Conservation (phyloP, 345 rosid genomes). For the Pugionium cornutum region DNA sequence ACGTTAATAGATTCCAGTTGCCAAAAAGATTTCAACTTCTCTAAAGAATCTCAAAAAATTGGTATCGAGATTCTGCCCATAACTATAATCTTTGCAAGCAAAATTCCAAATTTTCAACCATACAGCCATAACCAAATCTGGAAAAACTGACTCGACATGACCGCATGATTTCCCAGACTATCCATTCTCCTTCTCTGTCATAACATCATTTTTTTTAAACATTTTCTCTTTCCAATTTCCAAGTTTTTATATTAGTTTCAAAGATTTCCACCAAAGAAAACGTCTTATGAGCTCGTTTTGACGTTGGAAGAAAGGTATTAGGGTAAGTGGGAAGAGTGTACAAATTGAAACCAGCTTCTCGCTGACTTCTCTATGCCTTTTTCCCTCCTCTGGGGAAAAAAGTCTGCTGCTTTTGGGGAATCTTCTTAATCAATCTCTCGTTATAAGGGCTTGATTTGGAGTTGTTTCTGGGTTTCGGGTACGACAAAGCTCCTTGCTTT, state of each 20-base stretch:
- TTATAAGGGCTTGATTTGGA: slow-evolving; percentile 20
- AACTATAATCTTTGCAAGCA: neutral
- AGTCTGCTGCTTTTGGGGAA: neutral
- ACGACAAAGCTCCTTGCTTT: slow-evolving; percentile 17
- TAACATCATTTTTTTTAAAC: neutral
- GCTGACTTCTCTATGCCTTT: neutral
- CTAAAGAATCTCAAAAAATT: slow-evolving; percentile 23
- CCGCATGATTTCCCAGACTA: slow-evolving; percentile 13
- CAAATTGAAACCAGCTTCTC: slow-evolving; percentile 7
- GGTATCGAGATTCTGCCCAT: slow-evolving; percentile 9
- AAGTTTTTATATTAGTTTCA: neutral
- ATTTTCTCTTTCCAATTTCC: neutral
- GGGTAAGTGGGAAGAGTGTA: slow-evolving; percentile 14
- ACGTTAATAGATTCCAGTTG: slow-evolving; percentile 18
- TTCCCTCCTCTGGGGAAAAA: neutral
- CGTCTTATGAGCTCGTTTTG: slow-evolving; percentile 3
- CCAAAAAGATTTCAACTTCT: slow-evolving; percentile 7
- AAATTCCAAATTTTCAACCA: slow-evolving; percentile 18
- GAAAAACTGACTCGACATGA: slow-evolving; percentile 19
- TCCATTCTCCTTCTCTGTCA: slow-evolving; percentile 3
- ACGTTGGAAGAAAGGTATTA: slow-evolving; percentile 19
- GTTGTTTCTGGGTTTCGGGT: slow-evolving; percentile 25
- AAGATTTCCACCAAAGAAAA: slow-evolving; percentile 14
- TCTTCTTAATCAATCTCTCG: slow-evolving; percentile 10
- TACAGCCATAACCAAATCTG: slow-evolving; percentile 27